These are phyloP conservation scores for Pythium oligandrum DNA, from an alignment of 352 stramenopile genomes.

Conservation along the genomic window DNA sequence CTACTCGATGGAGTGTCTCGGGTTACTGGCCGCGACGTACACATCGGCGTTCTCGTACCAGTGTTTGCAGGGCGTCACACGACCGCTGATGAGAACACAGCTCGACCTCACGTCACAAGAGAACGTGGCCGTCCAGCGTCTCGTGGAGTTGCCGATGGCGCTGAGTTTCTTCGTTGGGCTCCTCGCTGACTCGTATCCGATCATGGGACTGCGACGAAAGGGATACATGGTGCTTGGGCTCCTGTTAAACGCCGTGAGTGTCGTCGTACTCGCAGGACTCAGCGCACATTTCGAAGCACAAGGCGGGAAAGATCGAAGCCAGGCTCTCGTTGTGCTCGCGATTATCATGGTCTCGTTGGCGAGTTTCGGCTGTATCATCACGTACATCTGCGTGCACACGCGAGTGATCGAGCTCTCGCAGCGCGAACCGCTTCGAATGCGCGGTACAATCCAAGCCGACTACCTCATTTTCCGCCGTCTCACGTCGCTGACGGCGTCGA, in stretches of 20 bases:
- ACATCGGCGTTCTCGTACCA: slow-evolving; percentile 71
- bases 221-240: slow-evolving; percentile 88
- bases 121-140: slow-evolving; percentile 37
- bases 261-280: slow-evolving; percentile 50
- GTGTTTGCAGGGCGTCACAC: slow-evolving; percentile 38
- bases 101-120: slow-evolving; percentile 40
- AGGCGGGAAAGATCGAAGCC: slow-evolving; percentile 19
- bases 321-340: slow-evolving; percentile 26
- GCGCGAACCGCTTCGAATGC: slow-evolving; percentile 46
- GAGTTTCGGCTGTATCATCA: slow-evolving; percentile 65
- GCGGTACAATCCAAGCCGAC: slow-evolving; percentile 46
- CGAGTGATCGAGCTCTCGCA: slow-evolving; percentile 62
- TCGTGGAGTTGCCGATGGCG: slow-evolving; percentile 82
- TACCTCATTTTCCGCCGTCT: slow-evolving; percentile 62
- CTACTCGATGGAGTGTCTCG: slow-evolving; percentile 58
- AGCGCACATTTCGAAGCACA: slow-evolving; percentile 42
- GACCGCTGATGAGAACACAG: slow-evolving; percentile 54
- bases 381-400: slow-evolving; percentile 58
- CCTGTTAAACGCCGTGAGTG: slow-evolving; percentile 48
- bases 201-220: slow-evolving; percentile 87
- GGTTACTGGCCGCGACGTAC: slow-evolving; percentile 59
- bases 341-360: slow-evolving; percentile 38
- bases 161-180: slow-evolving; percentile 89
- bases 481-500: slow-evolving; percentile 44
- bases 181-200: slow-evolving; percentile 87